A percentile compares a stretch with the other conserved stretches of the same genome.
phyloP scores from a whole-genome alignment of 352 stramenopile genomes.

The Bremia lactucae region DNA sequence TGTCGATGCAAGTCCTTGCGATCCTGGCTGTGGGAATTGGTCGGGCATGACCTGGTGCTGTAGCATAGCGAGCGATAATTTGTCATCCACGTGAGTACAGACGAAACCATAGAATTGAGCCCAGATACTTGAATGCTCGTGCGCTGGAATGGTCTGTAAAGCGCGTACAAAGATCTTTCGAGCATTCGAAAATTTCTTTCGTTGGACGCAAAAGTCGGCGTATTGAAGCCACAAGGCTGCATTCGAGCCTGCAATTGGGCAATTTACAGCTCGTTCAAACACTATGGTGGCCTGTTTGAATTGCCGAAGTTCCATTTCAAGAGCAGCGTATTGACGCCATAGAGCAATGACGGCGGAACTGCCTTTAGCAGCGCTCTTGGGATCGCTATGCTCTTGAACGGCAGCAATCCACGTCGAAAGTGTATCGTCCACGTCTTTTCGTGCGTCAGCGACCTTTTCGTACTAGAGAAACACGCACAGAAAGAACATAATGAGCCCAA shows the following conservation, averaged over 20 bases:
- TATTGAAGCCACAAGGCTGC: conserved; percentile 52
- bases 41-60: conserved; percentile 47
- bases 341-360: conserved; percentile 28
- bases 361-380: conserved; percentile 3
- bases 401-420: conserved; percentile 32
- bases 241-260: conserved; percentile 28
- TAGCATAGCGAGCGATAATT: conserved; percentile 37
- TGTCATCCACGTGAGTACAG: conserved; percentile 43
- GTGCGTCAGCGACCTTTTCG: conserved; percentile 52
- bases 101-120: conserved; percentile 53
- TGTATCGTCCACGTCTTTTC: conserved; percentile 35
- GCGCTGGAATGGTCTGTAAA: conserved; percentile 29
- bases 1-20: neutral
- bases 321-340: conserved; percentile 51
- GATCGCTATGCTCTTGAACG: conserved; percentile 6
- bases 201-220: conserved; percentile 58
- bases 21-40: conserved; percentile 14
- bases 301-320: conserved; percentile 71
- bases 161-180: conserved; percentile 63
- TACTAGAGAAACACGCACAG: conserved; percentile 36
- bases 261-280: conserved; percentile 50
- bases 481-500: neutral
- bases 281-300: conserved; percentile 81
- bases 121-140: conserved; percentile 36
- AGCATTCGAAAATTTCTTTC: conserved; percentile 66